Evolutionary conservation across 305 asterid species (phyloP).

Genomic region (Fraxinus platypoda): DNA sequence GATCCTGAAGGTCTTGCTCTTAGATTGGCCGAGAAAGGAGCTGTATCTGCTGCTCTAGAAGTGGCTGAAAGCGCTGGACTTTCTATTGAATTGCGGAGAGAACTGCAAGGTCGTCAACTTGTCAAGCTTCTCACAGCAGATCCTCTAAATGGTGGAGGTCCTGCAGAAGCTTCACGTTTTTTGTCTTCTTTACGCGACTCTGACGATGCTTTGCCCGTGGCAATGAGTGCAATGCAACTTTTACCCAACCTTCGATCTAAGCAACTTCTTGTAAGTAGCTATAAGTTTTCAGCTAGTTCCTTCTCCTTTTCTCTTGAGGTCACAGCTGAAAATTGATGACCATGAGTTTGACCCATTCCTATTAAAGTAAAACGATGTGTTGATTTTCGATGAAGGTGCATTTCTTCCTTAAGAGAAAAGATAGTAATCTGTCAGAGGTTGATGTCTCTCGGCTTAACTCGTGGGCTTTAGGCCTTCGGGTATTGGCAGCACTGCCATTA

Average conservation of each 20-base stretch:
- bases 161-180: constrained; percentile 99
- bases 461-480: constrained; percentile 99
- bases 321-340: constrained; percentile 21
- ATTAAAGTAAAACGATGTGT: constrained; percentile 25
- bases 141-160: constrained; percentile 97
- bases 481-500: constrained; percentile 86
- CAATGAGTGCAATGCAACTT: constrained; percentile 99
- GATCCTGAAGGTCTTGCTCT: constrained; percentile 99
- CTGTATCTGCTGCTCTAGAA: constrained; percentile 92
- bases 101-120: constrained; percentile 98
- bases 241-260: constrained; percentile 93
- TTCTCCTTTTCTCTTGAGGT: constrained; percentile 22
- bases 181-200: constrained; percentile 88
- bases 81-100: constrained; percentile 91
- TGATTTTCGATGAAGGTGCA: constrained; percentile 71
- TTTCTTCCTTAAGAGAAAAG: constrained; percentile 92
- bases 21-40: constrained; percentile 96
- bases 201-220: constrained; percentile 97
- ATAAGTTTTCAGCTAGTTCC: constrained; percentile 9
- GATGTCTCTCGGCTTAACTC: constrained; percentile 91
- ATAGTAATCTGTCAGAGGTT: constrained; percentile 77
- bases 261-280: constrained; percentile 87
- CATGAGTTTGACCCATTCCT: constrained; percentile 22
- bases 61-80: constrained; percentile 97
- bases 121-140: constrained; percentile 97